Base-by-base conservation (phyloP, 1,139 yeast genomes). In the Zygosaccharomyces pseudobailii region DNA sequence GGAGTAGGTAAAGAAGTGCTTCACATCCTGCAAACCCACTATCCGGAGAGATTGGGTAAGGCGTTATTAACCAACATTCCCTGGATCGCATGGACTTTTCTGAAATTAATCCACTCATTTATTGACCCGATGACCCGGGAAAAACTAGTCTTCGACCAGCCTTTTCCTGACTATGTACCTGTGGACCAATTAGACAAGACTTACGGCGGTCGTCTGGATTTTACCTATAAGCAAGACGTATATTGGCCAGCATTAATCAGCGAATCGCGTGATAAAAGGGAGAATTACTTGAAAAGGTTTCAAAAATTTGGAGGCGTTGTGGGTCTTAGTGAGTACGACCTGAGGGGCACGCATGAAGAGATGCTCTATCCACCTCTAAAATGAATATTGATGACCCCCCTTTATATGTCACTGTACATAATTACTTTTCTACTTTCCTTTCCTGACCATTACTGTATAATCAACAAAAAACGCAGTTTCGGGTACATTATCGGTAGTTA, bases 81-180 rank as follows among this genome's bases (percentile, higher is more conserved):
- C 9, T 86, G 95, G 83, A 70, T 89, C 44, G 97, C 90, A 2
- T 84, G 94, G 79, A 82, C 95, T 3, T 92, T 92, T 63, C 73
- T 92, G 63, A 89, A 87, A 68, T 71, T 90, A 53, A 90, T 90
- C 48, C 87, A 87, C 54, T 97, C 97, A 1, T 92, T 92, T 62
- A 90, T 92, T 52, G 98, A 92, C 63, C 97, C 98, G 3, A 70
- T 88, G 62, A 92, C 97, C 1, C 76, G 95, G 56, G 96, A 88
- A 69, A 92, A 92, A 70, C 78, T 94, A 37, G 90, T 88, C 3
- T 90, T 83, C 63, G 95, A 87, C 63, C 88, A 89, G 60, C 96
- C 96, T 4, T 87, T 89, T 68, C 78, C 80, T 38, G 74, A 87
- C 32, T 90, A 83, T 60, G 95, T 89, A 3, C 95, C 95, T 3